phyloP scores from a whole-genome alignment of 208 protist genomes.

The Acanthamoeba triangularis region DNA sequence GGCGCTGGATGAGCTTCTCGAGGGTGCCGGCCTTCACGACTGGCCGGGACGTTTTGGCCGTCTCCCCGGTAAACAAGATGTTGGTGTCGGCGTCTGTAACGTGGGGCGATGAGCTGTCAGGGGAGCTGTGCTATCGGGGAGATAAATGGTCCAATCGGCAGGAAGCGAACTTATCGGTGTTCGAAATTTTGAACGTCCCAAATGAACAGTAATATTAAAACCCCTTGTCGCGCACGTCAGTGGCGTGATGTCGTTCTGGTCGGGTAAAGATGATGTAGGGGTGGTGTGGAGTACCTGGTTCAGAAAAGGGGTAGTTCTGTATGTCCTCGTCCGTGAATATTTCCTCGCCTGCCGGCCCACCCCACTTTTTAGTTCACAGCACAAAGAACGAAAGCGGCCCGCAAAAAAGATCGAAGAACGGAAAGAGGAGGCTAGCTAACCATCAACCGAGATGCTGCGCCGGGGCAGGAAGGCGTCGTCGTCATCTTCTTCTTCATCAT shows the following conservation, averaged over 20 bases:
- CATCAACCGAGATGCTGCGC: not conserved
- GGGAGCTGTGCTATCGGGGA: not conserved
- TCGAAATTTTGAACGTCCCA: not conserved
- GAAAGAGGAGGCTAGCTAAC: not conserved
- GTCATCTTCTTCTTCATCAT: slow-evolving; percentile 2
- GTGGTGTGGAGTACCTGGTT: not conserved
- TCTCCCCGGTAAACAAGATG: slow-evolving; percentile 41
- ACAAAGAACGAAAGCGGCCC: not conserved
- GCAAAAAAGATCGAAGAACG: not conserved
- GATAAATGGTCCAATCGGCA: not conserved
- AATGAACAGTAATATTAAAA: too few species aligned
- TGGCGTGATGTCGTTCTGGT: too few species aligned
- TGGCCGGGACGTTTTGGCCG: slow-evolving; percentile 1
- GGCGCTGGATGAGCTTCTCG: slow-evolving; percentile 74
- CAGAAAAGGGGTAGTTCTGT: slow-evolving; percentile 41
- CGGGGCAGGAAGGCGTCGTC: slow-evolving; percentile 8
- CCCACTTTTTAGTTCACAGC: not conserved
- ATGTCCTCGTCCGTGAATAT: slow-evolving; percentile 28
- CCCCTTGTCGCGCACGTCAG: too few species aligned
- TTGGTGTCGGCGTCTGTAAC: slow-evolving; percentile 32
- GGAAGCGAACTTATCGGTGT: not conserved
- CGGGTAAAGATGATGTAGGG: not conserved
- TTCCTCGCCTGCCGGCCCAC: not conserved
- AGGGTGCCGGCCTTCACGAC: slow-evolving; percentile 73
- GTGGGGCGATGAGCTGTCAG: not conserved